Base-by-base conservation (phyloP, 106 monocot species). In the Vanilla planifolia region DNA sequence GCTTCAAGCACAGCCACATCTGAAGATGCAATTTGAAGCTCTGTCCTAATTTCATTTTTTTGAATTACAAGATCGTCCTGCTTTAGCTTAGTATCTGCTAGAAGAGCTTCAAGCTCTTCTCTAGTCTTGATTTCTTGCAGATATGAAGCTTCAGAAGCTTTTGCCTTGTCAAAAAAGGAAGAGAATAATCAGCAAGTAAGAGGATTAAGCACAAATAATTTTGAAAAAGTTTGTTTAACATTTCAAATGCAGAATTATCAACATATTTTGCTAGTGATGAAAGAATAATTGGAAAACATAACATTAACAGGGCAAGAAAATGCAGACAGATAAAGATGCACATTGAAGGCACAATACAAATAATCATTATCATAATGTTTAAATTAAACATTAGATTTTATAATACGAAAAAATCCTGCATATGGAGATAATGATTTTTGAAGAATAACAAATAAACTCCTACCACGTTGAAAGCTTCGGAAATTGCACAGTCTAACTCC, bases 91-190 rank as follows among this genome's bases (percentile, higher is more conserved):
- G 44, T 28, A 28, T 23, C 47, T 75, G 22, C 43, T 55, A 80
- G 46, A 24, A 69, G 33, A 22, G 16, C 62, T 77, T 91, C 74
- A 68, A 82, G 63, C 39, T 71, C 62, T 68, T 68, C 48, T 72
- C 69, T 80, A 30, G 56, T 39, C 67, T 73, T 85, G 33, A 48
- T 23, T 76, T 90, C 85, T 11, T 17, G 21, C 32, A 16, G 32
- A 52, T 21, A 25, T 28, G 73, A 61, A 71, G 55, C 61, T 46
- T 86, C 74, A 42, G 37, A 74, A 55, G 35, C 65, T 43, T 80
- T 70, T 8, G 56, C 53, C 91, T 92, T 43, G n/a, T 45, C 37
- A 53, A 34, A 57, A 27, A 44, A 42, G 9, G 9, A 60, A 41
- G 1, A 48, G 28, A 9, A 33, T 14, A 43, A n/a, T 43, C 20